Percentiles rank a stretch among this genome's conserved stretches.
Conservation (phyloP, 2,329 filamentous ascomycete genomes). For the Talaromyces sp. region DNA sequence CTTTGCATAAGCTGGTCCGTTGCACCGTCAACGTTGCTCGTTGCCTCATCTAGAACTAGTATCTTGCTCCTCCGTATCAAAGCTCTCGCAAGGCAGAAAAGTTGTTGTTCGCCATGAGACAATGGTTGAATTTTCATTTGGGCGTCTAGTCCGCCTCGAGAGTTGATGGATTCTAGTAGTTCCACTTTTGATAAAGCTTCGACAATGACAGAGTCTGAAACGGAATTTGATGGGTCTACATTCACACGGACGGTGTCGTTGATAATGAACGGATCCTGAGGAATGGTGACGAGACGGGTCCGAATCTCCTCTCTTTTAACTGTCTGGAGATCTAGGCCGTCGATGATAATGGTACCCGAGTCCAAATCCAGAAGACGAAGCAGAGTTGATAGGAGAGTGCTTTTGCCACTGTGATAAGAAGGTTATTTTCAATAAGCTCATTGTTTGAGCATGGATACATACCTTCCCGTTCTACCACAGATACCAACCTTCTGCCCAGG, state of each 20-base stretch:
- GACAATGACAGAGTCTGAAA: conserved; percentile 34
- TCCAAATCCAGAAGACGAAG: conserved; percentile 70
- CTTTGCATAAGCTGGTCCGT: conserved; percentile 70
- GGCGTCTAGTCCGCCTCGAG: conserved; percentile 39
- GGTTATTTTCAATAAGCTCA: not conserved
- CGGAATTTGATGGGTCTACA: conserved; percentile 32
- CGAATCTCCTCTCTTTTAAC: conserved; percentile 68
- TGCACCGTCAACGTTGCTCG: conserved; percentile 68
- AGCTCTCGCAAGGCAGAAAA: conserved; percentile 69
- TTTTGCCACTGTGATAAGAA: conserved; percentile 40
- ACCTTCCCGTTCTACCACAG: conserved; percentile 72
- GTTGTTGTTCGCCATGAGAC: conserved; percentile 67
- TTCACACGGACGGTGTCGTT: conserved; percentile 73
- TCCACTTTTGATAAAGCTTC: conserved; percentile 38
- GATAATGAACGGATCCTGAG: conserved; percentile 78
- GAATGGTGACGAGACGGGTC: conserved; percentile 73
- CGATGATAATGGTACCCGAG: conserved; percentile 64
- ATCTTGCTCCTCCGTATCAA: conserved; percentile 68
- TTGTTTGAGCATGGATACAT: conserved; percentile 49
- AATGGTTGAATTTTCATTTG: conserved; percentile 52
- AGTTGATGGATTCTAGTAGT: conserved; percentile 34
- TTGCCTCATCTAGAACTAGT: conserved; percentile 74
- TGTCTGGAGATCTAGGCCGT: conserved; percentile 70
- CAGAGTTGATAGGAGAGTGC: conserved; percentile 68
- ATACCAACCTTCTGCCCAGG: conserved; percentile 70